Conservation (phyloP, 345 rosid genomes). For the Gossypioides kirkii region DNA sequence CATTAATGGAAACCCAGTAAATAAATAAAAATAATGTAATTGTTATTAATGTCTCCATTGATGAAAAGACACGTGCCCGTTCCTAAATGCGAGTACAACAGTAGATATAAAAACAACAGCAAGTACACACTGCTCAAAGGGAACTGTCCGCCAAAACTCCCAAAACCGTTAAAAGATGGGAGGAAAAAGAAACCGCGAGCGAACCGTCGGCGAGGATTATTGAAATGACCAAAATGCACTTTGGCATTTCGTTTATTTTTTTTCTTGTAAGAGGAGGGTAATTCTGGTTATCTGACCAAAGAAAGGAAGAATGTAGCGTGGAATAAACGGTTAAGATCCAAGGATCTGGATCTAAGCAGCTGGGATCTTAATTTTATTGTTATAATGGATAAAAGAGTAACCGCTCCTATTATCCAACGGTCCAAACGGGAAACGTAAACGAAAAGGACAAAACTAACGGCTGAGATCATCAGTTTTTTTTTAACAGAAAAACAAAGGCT, state of each 20-base stretch:
- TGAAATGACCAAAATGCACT: constrained; percentile 14
- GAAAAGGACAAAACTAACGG: constrained; percentile 30
- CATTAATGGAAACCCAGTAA: neutral
- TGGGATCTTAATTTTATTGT: constrained; percentile 21
- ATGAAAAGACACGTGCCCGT: constrained; percentile 15
- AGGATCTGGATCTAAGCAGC: constrained; percentile 54
- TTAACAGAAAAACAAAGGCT: neutral
- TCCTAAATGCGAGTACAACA: neutral
- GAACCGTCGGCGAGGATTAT: constrained; percentile 22
- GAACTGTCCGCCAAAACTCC: constrained; percentile 27
- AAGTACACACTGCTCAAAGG: constrained; percentile 37
- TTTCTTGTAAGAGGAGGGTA: neutral
- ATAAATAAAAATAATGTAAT: neutral
- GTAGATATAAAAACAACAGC: neutral
- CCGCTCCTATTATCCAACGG: constrained; percentile 20
- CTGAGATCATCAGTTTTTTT: constrained; percentile 23
- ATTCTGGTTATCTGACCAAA: constrained; percentile 9
- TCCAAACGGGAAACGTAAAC: neutral
- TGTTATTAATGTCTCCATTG: neutral
- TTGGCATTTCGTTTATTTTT: neutral
- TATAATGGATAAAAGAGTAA: neutral
- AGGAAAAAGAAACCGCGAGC: neutral
- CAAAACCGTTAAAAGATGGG: constrained; percentile 33
- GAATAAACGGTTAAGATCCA: constrained; percentile 50
- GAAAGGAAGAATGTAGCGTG: constrained; percentile 24